Evolutionary conservation across 2,329 filamentous ascomycete genomes (phyloP), one percentile per base, ranked within the genome.

Genomic region (Exophiala dermatitidis): DNA sequence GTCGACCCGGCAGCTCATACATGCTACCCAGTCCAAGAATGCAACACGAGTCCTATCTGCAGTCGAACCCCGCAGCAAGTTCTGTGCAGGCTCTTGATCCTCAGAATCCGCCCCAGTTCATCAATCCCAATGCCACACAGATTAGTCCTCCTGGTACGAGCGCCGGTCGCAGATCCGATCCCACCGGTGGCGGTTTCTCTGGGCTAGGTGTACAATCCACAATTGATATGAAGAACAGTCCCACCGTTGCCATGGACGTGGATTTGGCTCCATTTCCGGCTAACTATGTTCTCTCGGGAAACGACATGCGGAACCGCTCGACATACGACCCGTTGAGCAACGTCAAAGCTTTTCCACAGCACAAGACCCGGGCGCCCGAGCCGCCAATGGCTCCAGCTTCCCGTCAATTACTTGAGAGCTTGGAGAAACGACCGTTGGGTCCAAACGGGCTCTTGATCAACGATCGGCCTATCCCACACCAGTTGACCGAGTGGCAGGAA

Each of bases 91-190:
- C 54, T 7, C 52, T 60, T 28, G 60, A 62, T 32, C 56, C 58
- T 50, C 54, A 59, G 48, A 56, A 56, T 33, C 61, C 60, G 32
- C 56, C 57, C 43, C 59, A 62, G 50, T 63, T 60, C 42, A 60
- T 63, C 55, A 62, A 63, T 54, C 61, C 61, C 31, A 63, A 60
- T 34, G 61, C 60, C 4, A 63, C 61, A 19, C 61, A 63, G 47
- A 59, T 63, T 37, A 62, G 58, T 31, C 58, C 61, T 42, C 54
- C 60, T 10, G 57, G 54, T 8, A 56, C 61, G 26, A 54, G 56
- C 42, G 52, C 50, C 10, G 58, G 57, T 26, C 60, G 56, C 38
- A 50, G 58, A 50, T 59, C 58, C 29, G 52, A 19, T 19, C 19
- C 19, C 19, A 19, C 53, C 10, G 58, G 56, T 28, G 52, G 51